Conservation (phyloP, 208 protist species). For the Herpetomonas samuelpessoai region DNA sequence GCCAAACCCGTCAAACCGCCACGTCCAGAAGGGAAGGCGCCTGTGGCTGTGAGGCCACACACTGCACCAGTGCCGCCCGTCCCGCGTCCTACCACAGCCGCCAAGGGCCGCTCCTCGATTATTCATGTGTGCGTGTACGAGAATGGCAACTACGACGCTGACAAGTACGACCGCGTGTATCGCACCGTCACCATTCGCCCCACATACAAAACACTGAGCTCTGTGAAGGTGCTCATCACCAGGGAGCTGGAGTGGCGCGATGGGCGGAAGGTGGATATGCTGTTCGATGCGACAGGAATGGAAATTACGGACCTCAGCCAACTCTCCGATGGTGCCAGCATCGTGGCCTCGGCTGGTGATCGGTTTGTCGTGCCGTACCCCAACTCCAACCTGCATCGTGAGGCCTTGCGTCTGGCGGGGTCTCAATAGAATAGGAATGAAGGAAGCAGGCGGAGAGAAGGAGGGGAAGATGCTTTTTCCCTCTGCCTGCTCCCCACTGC, state of each 20-base stretch:
- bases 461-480: no score
- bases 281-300: conserved; percentile 74
- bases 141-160: conserved; percentile 86
- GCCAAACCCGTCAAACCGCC: not conserved
- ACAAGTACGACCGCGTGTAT: conserved; percentile 47
- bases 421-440: no score
- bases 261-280: conserved; percentile 63
- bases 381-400: conserved; percentile 58
- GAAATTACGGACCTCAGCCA: conserved; percentile 55
- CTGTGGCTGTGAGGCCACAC: no score
- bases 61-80: no score
- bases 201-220: conserved; percentile 72
- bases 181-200: conserved; percentile 81
- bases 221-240: conserved; percentile 68
- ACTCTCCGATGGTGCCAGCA: conserved; percentile 51
- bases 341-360: conserved; percentile 85
- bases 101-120: conserved; percentile 12
- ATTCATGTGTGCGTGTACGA: conserved; percentile 84
- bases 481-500: no score
- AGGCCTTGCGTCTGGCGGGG: no score
- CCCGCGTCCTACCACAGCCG: no score
- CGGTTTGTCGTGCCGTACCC: conserved; percentile 83
- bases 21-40: no score
- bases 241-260: conserved; percentile 82
- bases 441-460: no score